Percentiles rank a stretch among this genome's conserved stretches.
phyloP scores from a whole-genome alignment of 768 basidiomycete species.

The Leccinum rimulosum region DNA sequence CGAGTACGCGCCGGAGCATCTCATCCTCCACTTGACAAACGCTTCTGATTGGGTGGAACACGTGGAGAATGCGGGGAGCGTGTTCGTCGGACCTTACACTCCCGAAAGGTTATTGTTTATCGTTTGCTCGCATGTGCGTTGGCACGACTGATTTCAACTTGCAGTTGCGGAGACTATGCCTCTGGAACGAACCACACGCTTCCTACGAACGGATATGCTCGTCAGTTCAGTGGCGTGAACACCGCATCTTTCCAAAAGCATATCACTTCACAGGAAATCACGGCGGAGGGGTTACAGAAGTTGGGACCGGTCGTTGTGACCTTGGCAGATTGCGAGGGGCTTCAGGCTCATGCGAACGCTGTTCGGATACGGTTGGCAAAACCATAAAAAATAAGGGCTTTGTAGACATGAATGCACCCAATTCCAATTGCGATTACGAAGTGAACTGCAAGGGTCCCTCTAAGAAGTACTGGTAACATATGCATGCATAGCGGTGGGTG shows the following conservation, averaged over 20 bases:
- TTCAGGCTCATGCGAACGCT: slow-evolving; percentile 95
- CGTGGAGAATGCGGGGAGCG: slow-evolving; percentile 92
- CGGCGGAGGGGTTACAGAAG: slow-evolving; percentile 65
- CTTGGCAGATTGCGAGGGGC: slow-evolving; percentile 91
- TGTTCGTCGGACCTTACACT: slow-evolving; percentile 93
- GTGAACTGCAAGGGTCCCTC: slow-evolving; percentile 6
- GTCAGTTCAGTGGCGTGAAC: slow-evolving; percentile 98
- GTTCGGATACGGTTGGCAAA: slow-evolving; percentile 74
- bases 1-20: slow-evolving; percentile 97
- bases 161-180: slow-evolving; percentile 96
- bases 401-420: neutral
- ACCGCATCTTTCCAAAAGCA: slow-evolving; percentile 98
- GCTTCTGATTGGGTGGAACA: slow-evolving; percentile 60
- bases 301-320: slow-evolving; percentile 88
- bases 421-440: slow-evolving; percentile 1
- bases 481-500: slow-evolving; percentile 6
- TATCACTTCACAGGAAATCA: slow-evolving; percentile 95
- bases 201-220: slow-evolving; percentile 94
- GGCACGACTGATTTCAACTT: slow-evolving; percentile 8
- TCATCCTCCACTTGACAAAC: slow-evolving; percentile 84
- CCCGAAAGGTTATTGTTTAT: slow-evolving; percentile 80
- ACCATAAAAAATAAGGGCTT: slow-evolving; percentile 2
- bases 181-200: slow-evolving; percentile 99
- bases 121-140: neutral
- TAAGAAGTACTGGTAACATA: slow-evolving; percentile 13